Evolutionary conservation across 2,329 filamentous ascomycete species (phyloP).

Genomic region (Botrytis porri): DNA sequence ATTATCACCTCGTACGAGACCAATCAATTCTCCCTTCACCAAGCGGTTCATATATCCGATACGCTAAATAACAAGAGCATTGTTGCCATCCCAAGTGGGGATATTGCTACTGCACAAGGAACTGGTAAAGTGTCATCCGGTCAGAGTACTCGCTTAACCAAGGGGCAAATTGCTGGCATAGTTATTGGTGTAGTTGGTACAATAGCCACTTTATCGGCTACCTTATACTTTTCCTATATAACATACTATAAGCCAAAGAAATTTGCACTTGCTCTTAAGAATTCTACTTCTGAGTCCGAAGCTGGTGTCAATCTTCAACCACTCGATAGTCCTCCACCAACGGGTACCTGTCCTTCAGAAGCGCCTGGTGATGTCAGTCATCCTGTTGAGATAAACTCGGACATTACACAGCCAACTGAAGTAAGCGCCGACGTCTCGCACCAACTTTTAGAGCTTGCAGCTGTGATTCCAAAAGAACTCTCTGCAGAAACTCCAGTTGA

Average conservation of each 20-base stretch:
- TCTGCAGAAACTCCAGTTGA: neutral
- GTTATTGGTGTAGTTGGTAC: slow-evolving; percentile 22
- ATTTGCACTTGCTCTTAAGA: neutral
- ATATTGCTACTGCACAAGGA: neutral
- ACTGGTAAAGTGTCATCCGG: neutral
- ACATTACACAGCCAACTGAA: slow-evolving; percentile 47
- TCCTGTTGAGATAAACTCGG: slow-evolving; percentile 36
- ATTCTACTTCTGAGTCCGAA: neutral
- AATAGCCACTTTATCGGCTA: slow-evolving; percentile 22
- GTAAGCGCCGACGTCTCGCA: slow-evolving; percentile 30
- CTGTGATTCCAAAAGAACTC: slow-evolving; percentile 26
- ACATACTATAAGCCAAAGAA: neutral
- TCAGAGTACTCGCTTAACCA: slow-evolving; percentile 16
- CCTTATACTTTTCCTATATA: slow-evolving; percentile 5
- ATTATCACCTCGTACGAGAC: slow-evolving; percentile 39
- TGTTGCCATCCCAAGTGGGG: slow-evolving; percentile 23
- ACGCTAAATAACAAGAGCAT: slow-evolving; percentile 31
- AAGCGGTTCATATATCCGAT: slow-evolving; percentile 34
- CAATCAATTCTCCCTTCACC: slow-evolving; percentile 36
- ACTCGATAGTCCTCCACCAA: slow-evolving; percentile 46
- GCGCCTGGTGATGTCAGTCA: slow-evolving; percentile 40
- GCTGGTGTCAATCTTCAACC: neutral
- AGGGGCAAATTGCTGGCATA: slow-evolving; percentile 32
- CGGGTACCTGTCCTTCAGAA: slow-evolving; percentile 44
- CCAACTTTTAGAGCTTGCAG: slow-evolving; percentile 31